A percentile compares a stretch with the other conserved stretches of the same genome.
phyloP scores from a whole-genome alignment of 371 early-diverging fungal species.

The Mucor sp. region DNA sequence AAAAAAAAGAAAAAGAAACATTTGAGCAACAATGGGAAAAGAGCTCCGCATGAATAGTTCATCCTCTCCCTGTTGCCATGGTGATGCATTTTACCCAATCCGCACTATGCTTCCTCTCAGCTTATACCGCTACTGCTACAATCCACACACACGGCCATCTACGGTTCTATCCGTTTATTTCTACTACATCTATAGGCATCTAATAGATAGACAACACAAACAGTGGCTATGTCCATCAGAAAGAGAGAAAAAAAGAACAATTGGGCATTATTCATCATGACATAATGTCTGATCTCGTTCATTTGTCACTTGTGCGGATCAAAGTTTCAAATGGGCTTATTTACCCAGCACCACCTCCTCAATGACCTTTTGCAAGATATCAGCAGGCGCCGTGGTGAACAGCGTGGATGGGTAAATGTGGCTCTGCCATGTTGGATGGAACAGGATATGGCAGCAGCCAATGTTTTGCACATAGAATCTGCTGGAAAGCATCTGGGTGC shows the following conservation, averaged over 20 bases:
- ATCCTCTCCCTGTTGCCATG: not conserved
- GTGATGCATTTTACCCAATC: not conserved
- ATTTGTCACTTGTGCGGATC: not conserved
- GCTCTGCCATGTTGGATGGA: conserved; percentile 89
- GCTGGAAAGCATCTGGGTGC: conserved; percentile 59
- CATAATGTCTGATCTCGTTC: not conserved
- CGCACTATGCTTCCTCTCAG: not conserved
- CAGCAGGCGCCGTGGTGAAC: conserved; percentile 81
- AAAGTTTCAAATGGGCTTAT: conserved; percentile 1
- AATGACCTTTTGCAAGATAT: conserved; percentile 51
- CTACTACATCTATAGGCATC: not conserved
- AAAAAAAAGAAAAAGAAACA: not conserved
- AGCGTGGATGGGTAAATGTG: conserved; percentile 86
- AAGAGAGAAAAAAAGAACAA: not conserved
- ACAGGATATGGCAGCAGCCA: conserved; percentile 82
- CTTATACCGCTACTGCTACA: too few species aligned
- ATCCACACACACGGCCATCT: not conserved
- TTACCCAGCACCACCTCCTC: conserved; percentile 19
- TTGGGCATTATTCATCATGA: not conserved
- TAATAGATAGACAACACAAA: too few species aligned
- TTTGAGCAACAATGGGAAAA: conserved; percentile 1
- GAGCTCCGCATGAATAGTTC: conserved; percentile 7
- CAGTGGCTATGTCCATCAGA: too few species aligned
- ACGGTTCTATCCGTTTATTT: not conserved
- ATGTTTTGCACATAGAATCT: conserved; percentile 74